Evolutionary conservation across 306 rosid species (phyloP), one percentile per base, ranked within the genome.

Genomic region (Medicago arabica): DNA sequence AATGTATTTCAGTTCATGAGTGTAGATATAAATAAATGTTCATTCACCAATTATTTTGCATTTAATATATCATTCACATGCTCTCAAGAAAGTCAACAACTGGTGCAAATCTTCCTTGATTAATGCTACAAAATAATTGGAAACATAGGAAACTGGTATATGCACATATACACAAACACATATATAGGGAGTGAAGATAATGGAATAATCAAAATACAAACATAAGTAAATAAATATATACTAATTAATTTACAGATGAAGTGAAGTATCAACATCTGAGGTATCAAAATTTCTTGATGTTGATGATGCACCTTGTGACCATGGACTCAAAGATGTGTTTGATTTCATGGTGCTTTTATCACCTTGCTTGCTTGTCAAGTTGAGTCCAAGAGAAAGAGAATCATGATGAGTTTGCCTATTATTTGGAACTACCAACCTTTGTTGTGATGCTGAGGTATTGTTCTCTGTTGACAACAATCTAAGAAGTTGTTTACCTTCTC

Each of bases 191-290:
- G 49, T 2, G 10, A 2, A 11, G 19, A 67, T 54, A 14, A 47
- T 25, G 59, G 66, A 77, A 61, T 62, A 77, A 61, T 62, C 54
- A 57, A 34, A 78, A 81, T 36, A 41, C 17, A 80, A 23, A 13
- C 17, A 80, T 50, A 55, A 57, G 57, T 28, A 44, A 54, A 67
- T 40, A 19, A 3, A 40, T 40, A 53, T n/a, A 53, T 23, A 53
- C 9, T 25, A 57, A 57, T 80, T 64, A 66, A 61, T 85, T 87
- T 80, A 95, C 83, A 92, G 93, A 89, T 92, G 99, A 80, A 95
- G 97, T 11, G 98, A 90, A 83, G 96, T 94, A 83, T 92, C 98
- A 55, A 94, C 92, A 1, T 92, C 96, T 0, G 93, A 82, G 76
- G 51, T 75, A 23, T 89, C 92, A 85, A 83, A 88, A 81, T 75